These are phyloP conservation scores for Dichotomopilus funicola DNA, from an alignment of 2,329 filamentous ascomycete genomes.

Conservation along the genomic window DNA sequence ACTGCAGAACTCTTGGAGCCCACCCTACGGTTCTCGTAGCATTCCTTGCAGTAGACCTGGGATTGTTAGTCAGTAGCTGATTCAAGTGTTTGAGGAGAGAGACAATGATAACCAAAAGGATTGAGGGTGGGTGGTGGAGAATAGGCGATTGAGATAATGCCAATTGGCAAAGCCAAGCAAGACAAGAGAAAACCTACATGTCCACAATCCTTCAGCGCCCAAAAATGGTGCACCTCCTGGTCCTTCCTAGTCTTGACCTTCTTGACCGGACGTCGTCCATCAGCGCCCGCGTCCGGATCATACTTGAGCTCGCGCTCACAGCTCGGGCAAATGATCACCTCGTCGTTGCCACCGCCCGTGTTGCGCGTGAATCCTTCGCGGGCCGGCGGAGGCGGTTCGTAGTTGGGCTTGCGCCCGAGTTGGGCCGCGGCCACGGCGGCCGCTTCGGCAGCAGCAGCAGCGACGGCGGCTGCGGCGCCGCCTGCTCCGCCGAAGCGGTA, in stretches of 20 bases:
- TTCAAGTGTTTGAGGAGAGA: not conserved
- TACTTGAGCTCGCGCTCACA: slow-evolving; percentile 79
- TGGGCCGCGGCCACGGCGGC: no score
- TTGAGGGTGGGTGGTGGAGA: not conserved
- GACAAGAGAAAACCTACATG: slow-evolving; percentile 56
- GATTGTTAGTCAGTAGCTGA: not conserved
- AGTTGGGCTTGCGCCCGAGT: slow-evolving; percentile 34
- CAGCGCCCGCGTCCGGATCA: slow-evolving; percentile 45
- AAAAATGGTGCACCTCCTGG: slow-evolving; percentile 73
- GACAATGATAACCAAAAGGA: not conserved
- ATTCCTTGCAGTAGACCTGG: slow-evolving; percentile 57
- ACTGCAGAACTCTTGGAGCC: slow-evolving; percentile 28
- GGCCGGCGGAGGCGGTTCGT: slow-evolving; percentile 60
- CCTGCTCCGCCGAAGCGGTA: slow-evolving; percentile 27
- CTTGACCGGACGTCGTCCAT: slow-evolving; percentile 27
- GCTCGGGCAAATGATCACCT: slow-evolving; percentile 74
- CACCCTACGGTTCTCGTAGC: slow-evolving; percentile 50
- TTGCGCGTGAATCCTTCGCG: slow-evolving; percentile 74
- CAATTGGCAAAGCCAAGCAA: no score
- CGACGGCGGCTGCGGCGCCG: no score
- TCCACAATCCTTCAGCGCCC: slow-evolving; percentile 84
- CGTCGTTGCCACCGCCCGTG: slow-evolving; percentile 60
- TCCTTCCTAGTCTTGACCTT: slow-evolving; percentile 43
- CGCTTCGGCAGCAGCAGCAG: no score
- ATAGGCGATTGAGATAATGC: no score